These are phyloP conservation scores for Citrus inodora DNA, from an alignment of 345 rosid genomes.

Conservation along the genomic window DNA sequence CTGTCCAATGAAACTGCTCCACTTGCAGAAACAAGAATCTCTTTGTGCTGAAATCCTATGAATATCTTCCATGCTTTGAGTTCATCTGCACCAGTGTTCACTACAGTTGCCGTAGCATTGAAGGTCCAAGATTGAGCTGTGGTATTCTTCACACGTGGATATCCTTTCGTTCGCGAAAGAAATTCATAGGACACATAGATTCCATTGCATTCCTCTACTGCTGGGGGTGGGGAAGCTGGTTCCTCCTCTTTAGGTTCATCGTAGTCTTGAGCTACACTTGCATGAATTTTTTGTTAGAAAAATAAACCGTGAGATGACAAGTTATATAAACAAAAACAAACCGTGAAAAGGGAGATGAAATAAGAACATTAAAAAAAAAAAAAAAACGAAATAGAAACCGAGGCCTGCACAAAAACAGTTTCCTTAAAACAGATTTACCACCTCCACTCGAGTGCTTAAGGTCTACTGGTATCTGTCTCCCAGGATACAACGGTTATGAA, in stretches of 20 bases:
- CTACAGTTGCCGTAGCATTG: conserved; percentile 27
- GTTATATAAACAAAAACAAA: too few relatives aligned
- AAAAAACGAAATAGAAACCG: too few relatives aligned
- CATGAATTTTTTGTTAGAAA: too few relatives aligned
- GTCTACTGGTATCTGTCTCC: too few relatives aligned
- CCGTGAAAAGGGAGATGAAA: too few relatives aligned
- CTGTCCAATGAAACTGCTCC: conserved; percentile 36
- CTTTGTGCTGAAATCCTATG: conserved; percentile 40
- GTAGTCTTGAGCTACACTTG: conserved; percentile 13
- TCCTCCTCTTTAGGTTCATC: neutral
- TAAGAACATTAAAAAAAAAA: too few relatives aligned
- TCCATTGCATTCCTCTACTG: conserved; percentile 27
- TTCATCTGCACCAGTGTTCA: conserved; percentile 40
- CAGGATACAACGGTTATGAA: too few relatives aligned
- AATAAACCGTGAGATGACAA: too few relatives aligned
- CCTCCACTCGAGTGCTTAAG: too few relatives aligned
- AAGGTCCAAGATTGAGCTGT: conserved; percentile 52
- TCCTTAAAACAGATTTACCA: too few relatives aligned
- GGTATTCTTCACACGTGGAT: conserved; percentile 32
- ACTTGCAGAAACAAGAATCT: conserved; percentile 34
- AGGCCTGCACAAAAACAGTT: too few relatives aligned
- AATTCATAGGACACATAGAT: conserved; percentile 31
- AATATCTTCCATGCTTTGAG: conserved; percentile 48
- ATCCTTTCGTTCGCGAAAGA: conserved; percentile 25
- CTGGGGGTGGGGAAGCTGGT: conserved; percentile 28